Evolutionary conservation across 768 basidiomycete species (phyloP).

Genomic region (Trametopsis cervina): DNA sequence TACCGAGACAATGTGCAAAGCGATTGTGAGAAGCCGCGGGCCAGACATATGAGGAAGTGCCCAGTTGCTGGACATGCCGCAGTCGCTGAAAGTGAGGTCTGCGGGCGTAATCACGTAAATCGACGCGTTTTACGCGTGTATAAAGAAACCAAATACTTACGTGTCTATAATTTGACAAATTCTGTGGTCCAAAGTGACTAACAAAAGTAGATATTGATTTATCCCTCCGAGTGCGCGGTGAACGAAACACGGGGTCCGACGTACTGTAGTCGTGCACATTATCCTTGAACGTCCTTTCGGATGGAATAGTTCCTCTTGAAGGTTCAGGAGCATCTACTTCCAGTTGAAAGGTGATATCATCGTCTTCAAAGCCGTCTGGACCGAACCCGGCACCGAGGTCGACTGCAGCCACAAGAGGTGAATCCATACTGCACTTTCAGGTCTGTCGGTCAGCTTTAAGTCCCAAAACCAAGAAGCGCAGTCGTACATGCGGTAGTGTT

Average conservation of each 20-base stretch:
- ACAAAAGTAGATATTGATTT: not conserved
- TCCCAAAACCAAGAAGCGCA: too few species aligned
- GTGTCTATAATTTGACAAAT: conserved; percentile 59
- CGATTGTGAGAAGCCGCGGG: conserved; percentile 74
- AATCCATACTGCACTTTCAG: too few species aligned
- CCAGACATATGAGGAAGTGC: conserved; percentile 70
- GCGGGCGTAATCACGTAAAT: not conserved
- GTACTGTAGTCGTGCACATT: conserved; percentile 22
- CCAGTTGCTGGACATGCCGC: conserved; percentile 73
- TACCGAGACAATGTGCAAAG: conserved; percentile 81
- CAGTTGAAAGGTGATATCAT: too few species aligned
- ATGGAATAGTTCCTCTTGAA: too few species aligned
- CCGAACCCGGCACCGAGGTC: too few species aligned
- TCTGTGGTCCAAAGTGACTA: conserved; percentile 29
- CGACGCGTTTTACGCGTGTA: too few species aligned
- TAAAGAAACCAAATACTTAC: conserved; percentile 32
- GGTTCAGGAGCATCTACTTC: too few species aligned
- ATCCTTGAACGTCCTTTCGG: conserved; percentile 20
- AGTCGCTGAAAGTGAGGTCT: conserved; percentile 76
- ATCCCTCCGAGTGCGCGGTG: not conserved
- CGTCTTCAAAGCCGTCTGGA: too few species aligned
- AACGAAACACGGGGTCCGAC: too few species aligned
- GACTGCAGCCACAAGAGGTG: too few species aligned
- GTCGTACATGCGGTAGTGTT: too few species aligned
- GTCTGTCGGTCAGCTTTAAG: too few species aligned